phyloP scores from a whole-genome alignment of 257 asterid genomes.

The Solanum megistacrolobum region DNA sequence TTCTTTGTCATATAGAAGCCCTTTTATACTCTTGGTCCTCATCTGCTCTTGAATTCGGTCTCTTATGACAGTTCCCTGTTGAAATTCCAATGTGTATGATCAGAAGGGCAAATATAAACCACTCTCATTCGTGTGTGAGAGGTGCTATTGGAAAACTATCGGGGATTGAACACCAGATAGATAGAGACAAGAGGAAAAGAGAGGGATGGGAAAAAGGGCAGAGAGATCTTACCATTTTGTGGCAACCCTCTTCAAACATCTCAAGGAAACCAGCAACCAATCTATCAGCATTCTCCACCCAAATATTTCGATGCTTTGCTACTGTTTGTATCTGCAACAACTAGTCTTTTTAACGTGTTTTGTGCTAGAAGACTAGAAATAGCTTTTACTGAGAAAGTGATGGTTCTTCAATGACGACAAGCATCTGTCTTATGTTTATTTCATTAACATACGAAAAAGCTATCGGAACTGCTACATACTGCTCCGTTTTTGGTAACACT shows the following conservation, averaged over 20 bases:
- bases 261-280: conserved; percentile 57
- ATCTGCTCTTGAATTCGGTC: conserved; percentile 48
- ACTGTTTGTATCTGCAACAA: conserved; percentile 44
- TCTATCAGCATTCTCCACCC: conserved; percentile 60
- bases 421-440: background rate
- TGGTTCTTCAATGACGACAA: background rate
- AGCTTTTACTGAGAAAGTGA: background rate
- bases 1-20: conserved; percentile 25
- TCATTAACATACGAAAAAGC: background rate
- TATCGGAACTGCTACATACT: background rate
- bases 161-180: background rate
- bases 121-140: background rate
- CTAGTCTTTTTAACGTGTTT: background rate
- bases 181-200: background rate
- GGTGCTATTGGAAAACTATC: background rate
- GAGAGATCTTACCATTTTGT: conserved; percentile 23
- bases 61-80: conserved; percentile 46
- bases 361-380: background rate
- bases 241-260: conserved; percentile 55
- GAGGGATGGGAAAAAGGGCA: background rate
- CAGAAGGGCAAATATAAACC: background rate
- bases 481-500: background rate
- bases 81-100: background rate
- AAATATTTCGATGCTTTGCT: conserved; percentile 35
- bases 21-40: conserved; percentile 24